A percentile compares a stretch with the other conserved stretches of the same genome.
Conservation (phyloP, 176 grass and related monocot genomes). For the Zea mays region DNA sequence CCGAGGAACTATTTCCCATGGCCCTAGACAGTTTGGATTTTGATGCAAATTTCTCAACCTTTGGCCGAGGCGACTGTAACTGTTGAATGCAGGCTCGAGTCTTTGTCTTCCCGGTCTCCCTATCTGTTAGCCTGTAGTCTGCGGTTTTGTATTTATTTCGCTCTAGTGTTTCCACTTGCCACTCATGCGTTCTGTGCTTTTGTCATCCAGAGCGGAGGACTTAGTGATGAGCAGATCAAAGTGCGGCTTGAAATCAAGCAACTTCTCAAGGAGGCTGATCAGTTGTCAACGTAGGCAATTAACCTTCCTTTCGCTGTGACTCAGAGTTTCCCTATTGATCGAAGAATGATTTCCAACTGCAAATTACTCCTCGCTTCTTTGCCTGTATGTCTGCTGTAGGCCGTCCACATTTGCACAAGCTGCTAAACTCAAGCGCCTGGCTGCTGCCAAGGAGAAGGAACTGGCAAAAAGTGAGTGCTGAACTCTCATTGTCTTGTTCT, state of each 20-base stretch:
- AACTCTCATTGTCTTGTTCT: neutral
- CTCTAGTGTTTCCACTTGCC: neutral
- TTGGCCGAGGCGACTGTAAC: neutral
- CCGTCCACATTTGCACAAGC: constrained; percentile 97
- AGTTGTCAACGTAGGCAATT: constrained; percentile 65
- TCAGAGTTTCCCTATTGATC: neutral
- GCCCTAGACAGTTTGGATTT: neutral
- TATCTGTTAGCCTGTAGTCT: constrained; percentile 6
- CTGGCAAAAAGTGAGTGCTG: constrained; percentile 56
- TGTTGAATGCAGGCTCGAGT: neutral
- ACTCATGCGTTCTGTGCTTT: constrained; percentile 11
- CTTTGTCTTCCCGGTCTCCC: neutral
- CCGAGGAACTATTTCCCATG: neutral
- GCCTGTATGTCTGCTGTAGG: constrained; percentile 42
- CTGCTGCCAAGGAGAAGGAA: constrained; percentile 83
- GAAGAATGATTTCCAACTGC: neutral
- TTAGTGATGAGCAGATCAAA: constrained; percentile 59
- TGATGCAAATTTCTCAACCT: neutral
- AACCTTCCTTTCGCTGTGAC: neutral
- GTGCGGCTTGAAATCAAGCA: constrained; percentile 69
- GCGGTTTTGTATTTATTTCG: neutral
- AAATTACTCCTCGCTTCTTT: constrained; percentile 4
- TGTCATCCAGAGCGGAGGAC: constrained; percentile 60
- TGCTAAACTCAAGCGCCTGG: constrained; percentile 79
- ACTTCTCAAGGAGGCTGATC: constrained; percentile 68